Base-by-base conservation (phyloP, 2,329 filamentous ascomycete species). In the Ophiostoma quercus region DNA sequence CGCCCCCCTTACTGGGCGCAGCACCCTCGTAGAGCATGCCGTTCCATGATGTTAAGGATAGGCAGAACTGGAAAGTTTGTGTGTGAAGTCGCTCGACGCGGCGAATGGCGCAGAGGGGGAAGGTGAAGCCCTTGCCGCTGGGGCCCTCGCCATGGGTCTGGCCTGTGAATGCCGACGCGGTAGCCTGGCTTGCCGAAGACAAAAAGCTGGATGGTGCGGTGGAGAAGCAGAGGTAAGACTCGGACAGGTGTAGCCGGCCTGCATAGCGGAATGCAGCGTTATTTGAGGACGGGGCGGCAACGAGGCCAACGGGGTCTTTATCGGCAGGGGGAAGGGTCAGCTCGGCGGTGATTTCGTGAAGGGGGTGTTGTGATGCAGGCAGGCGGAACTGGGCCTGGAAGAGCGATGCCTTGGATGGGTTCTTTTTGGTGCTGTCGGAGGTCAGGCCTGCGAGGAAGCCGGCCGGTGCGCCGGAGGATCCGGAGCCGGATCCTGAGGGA, bases 361-460 rank as follows among this genome's bases (percentile, higher is more conserved):
- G 86, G 70, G 95, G 95, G 73, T 91, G 94, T 81, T 99, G 94
- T 54, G 92, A 90, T 77, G 92, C 88, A 65, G 95, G 95, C 43
- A 99, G 90, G 74, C 95, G 92, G 83, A 99, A 99, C 81, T 99
- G 95, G 79, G 91, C 90, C 82, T 95, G 93, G 82, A 98, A 99
- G 71, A 98, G 87, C 68, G 91, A 90, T 70, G 93, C 89, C 82
- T 97, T 98, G 77, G 94, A 94, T 67, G 94, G 93, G 78, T 92
- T 90, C 73, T 73, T 73, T 67, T 71, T 72, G 57, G 39, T 67
- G 51, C 87, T 87, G 80, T 95, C 92, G 71, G 90, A 87, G 76
- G 89, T 88, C 71, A 92, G 85, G 67, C 72, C 72, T 1, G 73
- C 67, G 7, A 74, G 71, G 16, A 74, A 74, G 57, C 73, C 72